A percentile compares a stretch with the other conserved stretches of the same genome.
phyloP scores from a whole-genome alignment of 1,139 yeast species.

The Pichiaceae sp. region DNA sequence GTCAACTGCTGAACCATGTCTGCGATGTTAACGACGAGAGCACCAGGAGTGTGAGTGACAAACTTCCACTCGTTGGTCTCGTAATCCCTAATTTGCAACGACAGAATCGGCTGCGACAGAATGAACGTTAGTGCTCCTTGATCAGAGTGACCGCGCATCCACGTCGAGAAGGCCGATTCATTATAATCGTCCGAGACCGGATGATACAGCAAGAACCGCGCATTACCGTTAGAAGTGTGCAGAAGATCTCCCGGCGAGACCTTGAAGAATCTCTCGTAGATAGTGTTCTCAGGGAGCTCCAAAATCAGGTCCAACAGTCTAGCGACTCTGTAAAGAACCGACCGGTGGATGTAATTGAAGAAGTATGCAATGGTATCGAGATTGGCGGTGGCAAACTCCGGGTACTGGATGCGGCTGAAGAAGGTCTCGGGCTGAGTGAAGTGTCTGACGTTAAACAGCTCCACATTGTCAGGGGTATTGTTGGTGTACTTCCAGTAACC shows the following conservation, averaged over 20 bases:
- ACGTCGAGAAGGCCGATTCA: conserved; percentile 27
- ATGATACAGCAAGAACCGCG: conserved; percentile 34
- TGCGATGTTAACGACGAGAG: conserved; percentile 41
- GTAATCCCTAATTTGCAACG: conserved; percentile 40
- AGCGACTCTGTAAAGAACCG: conserved; percentile 28
- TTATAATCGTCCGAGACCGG: conserved; percentile 24
- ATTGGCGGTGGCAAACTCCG: conserved; percentile 30
- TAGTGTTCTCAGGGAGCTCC: conserved; percentile 35
- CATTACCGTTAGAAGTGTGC: conserved; percentile 32
- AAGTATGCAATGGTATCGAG: conserved; percentile 30
- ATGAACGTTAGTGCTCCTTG: conserved; percentile 41
- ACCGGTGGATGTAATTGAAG: conserved; percentile 28
- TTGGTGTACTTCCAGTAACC: conserved; percentile 37
- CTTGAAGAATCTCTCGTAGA: conserved; percentile 28
- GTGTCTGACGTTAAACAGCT: conserved; percentile 33
- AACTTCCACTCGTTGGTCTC: conserved; percentile 39
- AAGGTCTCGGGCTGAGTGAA: conserved; percentile 25
- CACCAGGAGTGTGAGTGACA: conserved; percentile 36
- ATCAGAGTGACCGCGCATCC: conserved; percentile 48
- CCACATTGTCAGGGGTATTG: conserved; percentile 35
- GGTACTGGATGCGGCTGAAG: conserved; percentile 25
- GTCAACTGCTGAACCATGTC: conserved; percentile 41
- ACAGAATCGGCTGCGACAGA: conserved; percentile 40
- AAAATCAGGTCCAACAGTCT: conserved; percentile 33
- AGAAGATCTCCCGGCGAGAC: conserved; percentile 21